Evolutionary conservation across 2,329 filamentous ascomycete species (phyloP), one percentile per base, ranked within the genome.

Genomic region (Neopestalotiopsis sp.): DNA sequence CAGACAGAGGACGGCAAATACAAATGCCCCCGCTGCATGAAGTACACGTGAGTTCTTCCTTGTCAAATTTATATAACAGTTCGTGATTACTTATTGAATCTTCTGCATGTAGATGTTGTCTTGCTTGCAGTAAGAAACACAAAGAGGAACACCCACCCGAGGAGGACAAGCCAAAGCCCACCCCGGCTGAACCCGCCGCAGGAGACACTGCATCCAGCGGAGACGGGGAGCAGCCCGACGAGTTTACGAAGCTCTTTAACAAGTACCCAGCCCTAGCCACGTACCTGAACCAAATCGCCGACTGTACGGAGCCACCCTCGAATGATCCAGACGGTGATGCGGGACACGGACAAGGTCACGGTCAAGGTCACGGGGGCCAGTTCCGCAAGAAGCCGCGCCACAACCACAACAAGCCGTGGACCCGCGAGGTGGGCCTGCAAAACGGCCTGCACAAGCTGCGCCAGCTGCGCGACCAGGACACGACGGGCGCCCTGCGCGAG

Each of bases 401-500:
- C 4, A n/a, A 12, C 1, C 45, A 53, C 30, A 34, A 20, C 32
- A 78, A 81, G 62, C 75, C 75, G 3, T 92, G 90, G 90, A 88
- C 86, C 28, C 81, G 83, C 59, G 88, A 91, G 64, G 81, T 86
- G 5, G 90, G 89, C 6, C 82, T 90, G 63, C 81, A 85, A 67
- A 85, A 85, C 24, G 90, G 88, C 1, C 85, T 88, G 59, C 81
- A 85, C 24, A 85, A 84, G 14, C 79, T 92, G 69, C 84, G 85
- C 57, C 82, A 78, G 67, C 85, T 86, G 42, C 82, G 86, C 68
- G 80, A 81, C 1, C 83, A 85, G n/a, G 84, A 86, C 72, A 86
- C 86, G 68, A 88, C 88, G 38, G 88, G 90, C 72, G 89, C 83
- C 4, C 81, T 92, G 38, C 81, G 86, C 66, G 89, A 91, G 77